A percentile compares a stretch with the other conserved stretches of the same genome.
Evolutionary conservation across 2,329 filamentous ascomycete genomes (phyloP).

Genomic region (Capronia coronata): DNA sequence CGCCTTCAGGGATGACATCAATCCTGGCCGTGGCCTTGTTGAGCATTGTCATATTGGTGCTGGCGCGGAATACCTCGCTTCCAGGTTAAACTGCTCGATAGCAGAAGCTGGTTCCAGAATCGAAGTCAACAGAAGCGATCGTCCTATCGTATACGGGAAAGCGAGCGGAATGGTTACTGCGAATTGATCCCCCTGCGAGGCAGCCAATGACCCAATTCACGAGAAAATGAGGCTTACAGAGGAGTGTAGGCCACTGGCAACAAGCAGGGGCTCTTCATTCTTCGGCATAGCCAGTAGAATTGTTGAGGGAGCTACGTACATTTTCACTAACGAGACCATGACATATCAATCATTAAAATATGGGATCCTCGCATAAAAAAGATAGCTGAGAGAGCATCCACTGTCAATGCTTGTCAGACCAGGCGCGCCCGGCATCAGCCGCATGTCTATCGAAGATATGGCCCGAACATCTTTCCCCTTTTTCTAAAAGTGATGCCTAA

Average conservation of each 20-base stretch:
- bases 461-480: background rate
- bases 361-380: too few species aligned
- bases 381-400: too few species aligned
- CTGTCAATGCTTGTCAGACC: too few species aligned
- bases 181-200: constrained; percentile 16
- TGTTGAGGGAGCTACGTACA: background rate
- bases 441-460: background rate
- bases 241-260: too few species aligned
- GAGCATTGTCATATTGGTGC: constrained; percentile 5
- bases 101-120: constrained; percentile 11
- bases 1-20: constrained; percentile 4
- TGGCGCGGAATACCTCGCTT: constrained; percentile 2
- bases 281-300: background rate
- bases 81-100: too few species aligned
- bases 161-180: constrained; percentile 17
- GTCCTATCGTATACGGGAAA: background rate
- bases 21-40: constrained; percentile 6
- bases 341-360: too few species aligned
- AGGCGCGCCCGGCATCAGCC: background rate
- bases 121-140: constrained; percentile 12
- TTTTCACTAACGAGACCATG: too few species aligned
- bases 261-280: background rate
- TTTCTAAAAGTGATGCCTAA: constrained; percentile 6
- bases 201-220: constrained; percentile 13
- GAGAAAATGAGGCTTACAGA: background rate